phyloP scores from a whole-genome alignment of 2,329 filamentous ascomycete species.

The Juglanconis oblonga region DNA sequence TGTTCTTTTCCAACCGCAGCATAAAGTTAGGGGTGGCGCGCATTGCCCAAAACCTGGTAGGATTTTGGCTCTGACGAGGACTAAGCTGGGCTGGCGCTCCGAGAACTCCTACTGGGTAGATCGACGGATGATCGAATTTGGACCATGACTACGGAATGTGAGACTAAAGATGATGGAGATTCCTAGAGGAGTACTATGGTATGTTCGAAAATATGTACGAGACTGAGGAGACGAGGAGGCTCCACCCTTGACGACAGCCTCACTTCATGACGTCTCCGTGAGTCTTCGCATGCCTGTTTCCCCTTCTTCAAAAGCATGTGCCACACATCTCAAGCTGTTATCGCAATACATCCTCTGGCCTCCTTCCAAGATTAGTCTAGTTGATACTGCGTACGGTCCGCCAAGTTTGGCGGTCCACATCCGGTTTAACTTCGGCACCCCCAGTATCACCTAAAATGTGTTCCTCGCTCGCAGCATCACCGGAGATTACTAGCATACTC shows the following conservation, averaged over 20 bases:
- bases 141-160: background rate
- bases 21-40: slow-evolving; percentile 6
- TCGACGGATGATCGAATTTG: background rate
- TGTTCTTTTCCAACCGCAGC: background rate
- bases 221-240: background rate
- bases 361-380: background rate
- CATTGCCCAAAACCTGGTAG: background rate
- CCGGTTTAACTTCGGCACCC: background rate
- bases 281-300: background rate
- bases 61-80: background rate
- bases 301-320: background rate
- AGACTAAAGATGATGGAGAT: no score
- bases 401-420: background rate
- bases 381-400: background rate
- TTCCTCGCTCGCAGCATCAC: background rate
- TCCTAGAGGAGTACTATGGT: background rate
- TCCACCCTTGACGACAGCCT: slow-evolving; percentile 7
- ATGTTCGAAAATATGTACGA: background rate
- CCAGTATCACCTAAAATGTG: background rate
- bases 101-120: background rate
- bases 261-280: background rate
- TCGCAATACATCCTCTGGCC: background rate
- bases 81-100: background rate
- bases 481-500: background rate
- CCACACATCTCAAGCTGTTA: background rate